Evolutionary conservation across 2,329 filamentous ascomycete species (phyloP).

Genomic region (Fusarium brachygibbosum): DNA sequence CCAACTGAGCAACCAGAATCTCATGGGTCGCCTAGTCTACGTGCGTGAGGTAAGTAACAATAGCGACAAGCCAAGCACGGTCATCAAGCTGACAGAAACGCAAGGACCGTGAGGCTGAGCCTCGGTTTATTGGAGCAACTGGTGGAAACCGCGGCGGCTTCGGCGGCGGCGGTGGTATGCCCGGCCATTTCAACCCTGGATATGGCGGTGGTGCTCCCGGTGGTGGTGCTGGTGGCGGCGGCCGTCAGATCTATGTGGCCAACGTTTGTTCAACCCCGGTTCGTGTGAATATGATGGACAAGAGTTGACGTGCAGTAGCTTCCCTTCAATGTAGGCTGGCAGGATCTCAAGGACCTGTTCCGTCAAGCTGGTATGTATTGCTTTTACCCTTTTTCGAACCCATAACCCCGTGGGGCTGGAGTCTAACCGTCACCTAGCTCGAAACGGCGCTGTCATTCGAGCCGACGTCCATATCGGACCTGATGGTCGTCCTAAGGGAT

Average conservation of each 20-base stretch:
- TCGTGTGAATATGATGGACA: constrained; percentile 23
- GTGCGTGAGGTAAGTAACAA: constrained; percentile 86
- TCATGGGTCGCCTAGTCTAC: constrained; percentile 98
- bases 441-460: constrained; percentile 85
- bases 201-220: constrained; percentile 65
- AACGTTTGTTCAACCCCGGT: constrained; percentile 80
- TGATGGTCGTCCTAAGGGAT: constrained; percentile 94
- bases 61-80: no score
- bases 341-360: constrained; percentile 98
- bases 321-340: constrained; percentile 97
- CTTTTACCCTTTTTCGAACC: background rate
- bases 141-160: constrained; percentile 73
- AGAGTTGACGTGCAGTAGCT: constrained; percentile 70
- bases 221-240: constrained; percentile 64
- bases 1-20: constrained; percentile 98
- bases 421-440: constrained; percentile 53
- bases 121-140: constrained; percentile 88
- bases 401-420: constrained; percentile 2
- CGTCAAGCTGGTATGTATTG: constrained; percentile 88
- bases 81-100: constrained; percentile 1
- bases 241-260: constrained; percentile 95
- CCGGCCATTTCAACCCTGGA: constrained; percentile 70
- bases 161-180: constrained; percentile 63
- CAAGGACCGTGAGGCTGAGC: constrained; percentile 97
- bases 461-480: constrained; percentile 94